Evolutionary conservation across 2,329 filamentous ascomycete species (phyloP), one percentile per base, ranked within the genome.

Genomic region (Colletotrichum australisinense): DNA sequence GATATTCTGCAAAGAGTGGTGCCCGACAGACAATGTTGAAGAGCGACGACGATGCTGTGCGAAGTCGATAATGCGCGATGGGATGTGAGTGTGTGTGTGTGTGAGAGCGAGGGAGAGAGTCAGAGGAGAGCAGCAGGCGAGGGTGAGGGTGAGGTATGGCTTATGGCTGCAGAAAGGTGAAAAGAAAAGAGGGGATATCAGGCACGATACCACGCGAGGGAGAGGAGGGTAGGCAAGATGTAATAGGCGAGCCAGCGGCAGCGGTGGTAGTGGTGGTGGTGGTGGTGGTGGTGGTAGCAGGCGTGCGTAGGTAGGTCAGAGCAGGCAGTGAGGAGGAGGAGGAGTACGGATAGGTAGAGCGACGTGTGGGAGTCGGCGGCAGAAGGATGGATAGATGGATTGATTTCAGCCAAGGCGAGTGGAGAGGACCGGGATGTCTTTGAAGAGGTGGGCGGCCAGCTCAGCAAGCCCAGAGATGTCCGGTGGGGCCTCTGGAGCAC

Each of bases 131-230:
- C 42, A 49, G 19, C 42, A 49, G 42, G 28, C 28, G 56, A 58
- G 56, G 28, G 64, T 59, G 42, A 72, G 52, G 28, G 64, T 59
- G 42, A 72, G 52, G 30, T 63, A 35, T 30, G n/a, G 38, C 57
- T 62, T 70, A 60, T 67, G 68, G 72, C 30, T 68, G 72, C 67
- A 66, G 49, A 63, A 67, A 52, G 57, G 52, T 57, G 63, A 74
- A 72, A 72, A 72, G 72, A 73, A 74, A 72, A 74, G 72, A 74
- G 72, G 69, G 68, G 72, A 74, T 74, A 74, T 64, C 68, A 68
- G 59, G 72, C 69, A 56, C 57, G 63, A 68, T 63, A 63, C 35
- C 63, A 68, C 69, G 69, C 69, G 72, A 74, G 72, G 72, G 69
- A 73, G 69, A 68, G 67, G 69, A 74, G 72, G 69, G 72, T 71